Evolutionary conservation across 2,329 filamentous ascomycete genomes (phyloP), one percentile per base, ranked within the genome.

Genomic region (Aspergillus fumigatiaffinis): DNA sequence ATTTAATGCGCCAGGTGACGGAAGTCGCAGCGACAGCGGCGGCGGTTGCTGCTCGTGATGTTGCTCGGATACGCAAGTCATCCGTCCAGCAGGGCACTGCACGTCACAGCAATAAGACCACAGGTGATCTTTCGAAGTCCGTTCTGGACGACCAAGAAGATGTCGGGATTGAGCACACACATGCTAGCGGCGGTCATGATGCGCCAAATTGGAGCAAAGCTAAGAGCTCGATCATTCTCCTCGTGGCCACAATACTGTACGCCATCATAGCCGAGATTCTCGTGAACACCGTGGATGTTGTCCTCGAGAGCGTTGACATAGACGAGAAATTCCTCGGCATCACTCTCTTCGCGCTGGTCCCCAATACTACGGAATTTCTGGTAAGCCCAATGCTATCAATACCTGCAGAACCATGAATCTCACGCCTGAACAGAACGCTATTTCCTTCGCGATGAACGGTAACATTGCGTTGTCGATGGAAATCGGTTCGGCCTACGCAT

Each of bases 401-500:
- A 12, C 20, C 28, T 20, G 9, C 6, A 35, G n/a, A 3, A 5
- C 23, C n/a, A 9, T n/a, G 12, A 41, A 41, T 55, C 21, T 29
- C 42, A 44, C 35, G 23, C 25, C 29, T n/a, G 38, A 32, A 48
- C 58, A 92, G 87, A 99, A 99, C 75, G 94, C 93, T 72, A 99
- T 99, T 58, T 97, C 92, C 0, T 99, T 99, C 73, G 94, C 94
- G 54, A 99, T 99, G 93, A 97, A 99, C 70, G 94, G 94, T 59
- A 99, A 99, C 74, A 97, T 99, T 74, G 94, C 94, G 0, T 80
- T 99, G 20, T 97, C 92, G 41, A 99, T 99, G 94, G 94, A 99
- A 71, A 99, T 99, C 66, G 94, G 94, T 64, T 97, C 92, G 0
- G 93, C 93, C 2, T 99, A 99, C 71, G 94, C 94, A 1, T 81